Base-by-base conservation (phyloP, 495 filamentous ascomycete genomes). In the Geoglossum glabrum region DNA sequence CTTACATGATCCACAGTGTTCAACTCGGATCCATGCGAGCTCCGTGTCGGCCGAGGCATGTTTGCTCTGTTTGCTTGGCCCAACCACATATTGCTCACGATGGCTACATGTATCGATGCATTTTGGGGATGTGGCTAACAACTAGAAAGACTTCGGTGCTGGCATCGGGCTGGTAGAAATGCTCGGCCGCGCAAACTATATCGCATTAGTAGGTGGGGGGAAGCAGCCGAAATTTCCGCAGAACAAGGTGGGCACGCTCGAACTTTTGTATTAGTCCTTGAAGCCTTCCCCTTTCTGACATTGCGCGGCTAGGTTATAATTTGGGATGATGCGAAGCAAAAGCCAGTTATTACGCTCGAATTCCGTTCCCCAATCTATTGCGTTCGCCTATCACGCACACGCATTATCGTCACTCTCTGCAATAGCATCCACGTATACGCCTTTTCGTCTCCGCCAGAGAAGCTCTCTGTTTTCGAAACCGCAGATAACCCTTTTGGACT, bases 121-220 rank as follows among this genome's bases (percentile, higher is more conserved):
- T 9, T 57, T 49, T 38, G 9, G 28, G 34, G 23, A 34, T 26
- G 55, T 51, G 10, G 47, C 62, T 64, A 46, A 62, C 40, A n/a
- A 11, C 21, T 1, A 43, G 4, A 28, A 57, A 93, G 90, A 88
- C 62, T 85, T 94, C 72, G 85, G 86, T 66, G 86, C 83, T 28
- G 89, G 90, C 19, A 80, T 97, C 45, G 87, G 85, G 21, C 69
- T 85, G 34, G 89, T 81, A 15, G 82, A 86, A 67, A 93, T 95
- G 87, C 82, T 95, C 57, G 86, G 86, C 57, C 82, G 84, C 62
- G 83, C 85, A 54, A 92, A 90, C 69, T 94, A 85, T 66, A 73
- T 97, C 25, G 92, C 86, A 23, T 79, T 95, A 28, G 87, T 95
- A 28, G 89, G 90, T 57, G 92, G 92, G 57, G 90, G 92, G 40